phyloP scores from a whole-genome alignment of 371 early-diverging fungal species.

The Aphelidium insulamus region DNA sequence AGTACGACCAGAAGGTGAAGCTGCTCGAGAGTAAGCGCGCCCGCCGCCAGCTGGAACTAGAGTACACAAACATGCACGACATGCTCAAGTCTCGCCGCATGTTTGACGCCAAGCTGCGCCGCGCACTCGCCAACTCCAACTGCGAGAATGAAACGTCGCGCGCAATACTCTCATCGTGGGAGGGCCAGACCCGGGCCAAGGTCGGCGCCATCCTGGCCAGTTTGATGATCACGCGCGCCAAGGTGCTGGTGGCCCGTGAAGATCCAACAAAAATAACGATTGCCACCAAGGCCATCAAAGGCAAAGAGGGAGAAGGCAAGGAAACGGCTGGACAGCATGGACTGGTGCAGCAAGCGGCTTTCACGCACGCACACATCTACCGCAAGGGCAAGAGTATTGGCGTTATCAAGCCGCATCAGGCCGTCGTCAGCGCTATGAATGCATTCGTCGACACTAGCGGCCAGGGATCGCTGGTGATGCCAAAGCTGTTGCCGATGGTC shows the following conservation, averaged over 20 bases:
- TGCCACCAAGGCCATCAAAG: neutral
- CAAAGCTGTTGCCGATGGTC: slow-evolving; percentile 80
- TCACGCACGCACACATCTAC: slow-evolving; percentile 45
- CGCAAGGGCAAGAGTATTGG: slow-evolving; percentile 42
- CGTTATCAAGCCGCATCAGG: slow-evolving; percentile 44
- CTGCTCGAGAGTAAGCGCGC: too few species aligned
- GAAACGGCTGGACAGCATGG: slow-evolving; percentile 4
- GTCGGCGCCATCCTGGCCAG: slow-evolving; percentile 24
- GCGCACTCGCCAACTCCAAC: too few species aligned
- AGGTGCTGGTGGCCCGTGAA: slow-evolving; percentile 29
- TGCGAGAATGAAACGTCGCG: too few species aligned
- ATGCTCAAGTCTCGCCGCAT: too few species aligned
- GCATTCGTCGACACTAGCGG: too few species aligned
- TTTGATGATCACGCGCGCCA: slow-evolving; percentile 47
- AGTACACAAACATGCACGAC: too few species aligned
- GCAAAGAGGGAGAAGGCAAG: neutral
- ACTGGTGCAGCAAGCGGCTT: slow-evolving; percentile 56
- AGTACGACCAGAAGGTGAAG: too few species aligned
- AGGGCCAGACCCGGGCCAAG: slow-evolving; percentile 3
- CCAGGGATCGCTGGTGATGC: too few species aligned
- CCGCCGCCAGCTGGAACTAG: too few species aligned
- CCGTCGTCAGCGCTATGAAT: slow-evolving; percentile 33
- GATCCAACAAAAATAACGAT: slow-evolving; percentile 23
- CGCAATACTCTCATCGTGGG: slow-evolving; percentile 6
- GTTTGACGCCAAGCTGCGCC: too few species aligned